phyloP scores from a whole-genome alignment of 352 stramenopile genomes.

The Globisporangium cederbergense region DNA sequence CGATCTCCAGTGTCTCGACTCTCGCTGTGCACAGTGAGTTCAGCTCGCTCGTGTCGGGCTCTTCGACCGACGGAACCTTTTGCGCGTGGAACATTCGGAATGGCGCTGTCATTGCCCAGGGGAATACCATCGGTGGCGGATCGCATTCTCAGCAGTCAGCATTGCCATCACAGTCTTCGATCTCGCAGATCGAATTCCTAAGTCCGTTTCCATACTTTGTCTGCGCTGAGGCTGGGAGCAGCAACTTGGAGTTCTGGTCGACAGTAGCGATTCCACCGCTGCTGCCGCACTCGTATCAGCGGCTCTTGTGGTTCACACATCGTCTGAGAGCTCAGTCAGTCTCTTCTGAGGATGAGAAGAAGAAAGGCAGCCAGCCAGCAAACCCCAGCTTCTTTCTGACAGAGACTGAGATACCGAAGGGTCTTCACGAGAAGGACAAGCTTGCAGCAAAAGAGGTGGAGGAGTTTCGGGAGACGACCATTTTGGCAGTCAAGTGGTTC shows the following conservation, averaged over 20 bases:
- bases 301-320: conserved; percentile 20
- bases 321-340: background rate
- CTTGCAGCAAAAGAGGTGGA: background rate
- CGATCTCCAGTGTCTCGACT: conserved; percentile 16
- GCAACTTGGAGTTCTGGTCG: conserved; percentile 37
- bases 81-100: conserved; percentile 53
- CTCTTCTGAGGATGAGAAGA: background rate
- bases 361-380: conserved; percentile 2
- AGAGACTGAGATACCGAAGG: conserved; percentile 6
- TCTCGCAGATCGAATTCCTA: conserved; percentile 32
- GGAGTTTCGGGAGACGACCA: background rate
- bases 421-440: background rate
- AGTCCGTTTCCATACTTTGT: conserved; percentile 41
- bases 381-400: conserved; percentile 16
- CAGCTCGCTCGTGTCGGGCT: conserved; percentile 30
- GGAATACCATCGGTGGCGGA: background rate
- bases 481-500: conserved; percentile 30
- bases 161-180: background rate
- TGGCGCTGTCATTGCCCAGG: conserved; percentile 27
- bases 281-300: conserved; percentile 18
- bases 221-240: conserved; percentile 28
- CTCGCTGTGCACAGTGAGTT: conserved; percentile 30
- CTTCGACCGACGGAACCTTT: conserved; percentile 28
- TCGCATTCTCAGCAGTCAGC: background rate
- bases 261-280: conserved; percentile 26